Conservation (phyloP, 2,329 filamentous ascomycete genomes). For the Arachnomyces sp. region DNA sequence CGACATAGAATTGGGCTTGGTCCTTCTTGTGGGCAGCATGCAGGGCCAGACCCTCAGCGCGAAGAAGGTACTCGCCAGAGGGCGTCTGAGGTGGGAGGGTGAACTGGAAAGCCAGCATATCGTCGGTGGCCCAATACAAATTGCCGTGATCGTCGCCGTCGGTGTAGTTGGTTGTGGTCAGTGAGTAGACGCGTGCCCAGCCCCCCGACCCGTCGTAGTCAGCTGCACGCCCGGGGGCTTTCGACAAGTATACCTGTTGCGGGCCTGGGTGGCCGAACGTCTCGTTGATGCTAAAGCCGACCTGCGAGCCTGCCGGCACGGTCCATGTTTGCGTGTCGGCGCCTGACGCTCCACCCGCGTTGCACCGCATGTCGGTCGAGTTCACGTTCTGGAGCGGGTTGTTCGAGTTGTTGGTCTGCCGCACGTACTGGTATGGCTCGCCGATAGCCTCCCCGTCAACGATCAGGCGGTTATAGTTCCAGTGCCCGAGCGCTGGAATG, state of each 20-base stretch:
- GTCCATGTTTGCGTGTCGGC: constrained; percentile 2
- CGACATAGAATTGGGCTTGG: constrained; percentile 3
- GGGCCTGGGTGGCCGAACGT: constrained; percentile 18
- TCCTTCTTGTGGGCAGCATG: constrained; percentile 1
- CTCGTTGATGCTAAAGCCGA: constrained; percentile 11
- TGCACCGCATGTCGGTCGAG: constrained; percentile 7
- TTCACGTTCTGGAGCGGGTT: no score
- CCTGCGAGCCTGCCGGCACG: constrained; percentile 4
- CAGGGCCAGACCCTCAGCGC: constrained; percentile 1
- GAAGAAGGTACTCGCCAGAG: constrained; percentile 3
- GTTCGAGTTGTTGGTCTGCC: no score
- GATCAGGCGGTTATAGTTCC: no score
- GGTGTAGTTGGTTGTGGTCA: not conserved
- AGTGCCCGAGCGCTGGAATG: no score
- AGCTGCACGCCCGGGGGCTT: constrained; percentile 8
- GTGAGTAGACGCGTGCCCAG: constrained; percentile 1
- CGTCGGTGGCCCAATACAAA: constrained; percentile 1
- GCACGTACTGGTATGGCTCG: no score
- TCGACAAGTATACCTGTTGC: constrained; percentile 25
- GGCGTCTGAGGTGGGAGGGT: not conserved
- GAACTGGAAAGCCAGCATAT: constrained; percentile 15
- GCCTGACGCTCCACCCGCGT: constrained; percentile 3
- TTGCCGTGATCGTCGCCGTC: not conserved
- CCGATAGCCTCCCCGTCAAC: no score
- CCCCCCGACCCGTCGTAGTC: constrained; percentile 15